Base-by-base conservation (phyloP, 306 rosid genomes). In the Nissolia schottii region DNA sequence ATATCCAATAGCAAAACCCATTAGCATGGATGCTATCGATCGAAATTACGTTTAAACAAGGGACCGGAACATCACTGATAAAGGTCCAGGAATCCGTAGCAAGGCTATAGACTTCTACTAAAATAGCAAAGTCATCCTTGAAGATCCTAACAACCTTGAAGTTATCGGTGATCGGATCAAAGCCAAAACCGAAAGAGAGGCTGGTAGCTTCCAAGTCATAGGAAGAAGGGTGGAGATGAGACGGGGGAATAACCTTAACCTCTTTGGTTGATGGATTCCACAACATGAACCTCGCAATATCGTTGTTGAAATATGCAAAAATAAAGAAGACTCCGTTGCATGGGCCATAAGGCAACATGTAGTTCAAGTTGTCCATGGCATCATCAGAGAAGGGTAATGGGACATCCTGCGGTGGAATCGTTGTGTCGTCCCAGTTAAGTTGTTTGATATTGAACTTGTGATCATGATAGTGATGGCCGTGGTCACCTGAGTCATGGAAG, bases 271-370 rank as follows among this genome's bases (percentile, higher is more conserved):
- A 43, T 0, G 73, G 73, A 3, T 67, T 67, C 59, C 59, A 67
- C 19, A 67, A 6, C 19, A 67, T 49, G 1, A 49, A 7, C 46
- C 31, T 6, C 19, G 6, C 5, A 4, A 0, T 5, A 4, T 8
- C 5, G 5, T 19, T 31, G 2, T 15, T 12, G 34, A 16, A 31
- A 10, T 29, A 18, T 3, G 43, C 60, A 2, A 2, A 67, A 2
- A 67, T 45, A 16, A 58, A 49, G 59, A 48, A 67, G 6, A 67
- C 20, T 4, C 60, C 73, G 31, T 67, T 67, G 13, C 60, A 67
- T 16, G 51, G 48, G 1, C 73, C 73, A 31, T 48, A 67, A 31
- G 13, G 19, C 2, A 67, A 48, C 1, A 48, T 18, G 19, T 67
- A 29, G 51, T 23, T 41, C 43, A 48, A n/a, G 14, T 67, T 49